phyloP scores from a whole-genome alignment of 768 basidiomycete species.

The Tephrocybe rancida region DNA sequence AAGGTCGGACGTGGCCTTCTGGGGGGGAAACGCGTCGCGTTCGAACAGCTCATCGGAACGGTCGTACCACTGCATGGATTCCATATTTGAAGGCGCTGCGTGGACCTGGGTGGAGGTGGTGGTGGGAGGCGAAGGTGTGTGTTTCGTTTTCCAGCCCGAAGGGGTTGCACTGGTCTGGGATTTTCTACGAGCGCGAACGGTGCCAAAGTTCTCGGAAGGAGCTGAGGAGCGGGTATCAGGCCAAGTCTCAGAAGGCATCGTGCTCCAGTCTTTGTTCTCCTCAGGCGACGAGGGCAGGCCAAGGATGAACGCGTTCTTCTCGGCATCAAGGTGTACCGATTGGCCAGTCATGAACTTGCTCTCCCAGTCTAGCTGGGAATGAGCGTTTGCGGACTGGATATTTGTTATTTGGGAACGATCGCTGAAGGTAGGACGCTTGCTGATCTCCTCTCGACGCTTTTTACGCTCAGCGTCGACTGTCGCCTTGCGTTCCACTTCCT shows the following conservation, averaged over 20 bases:
- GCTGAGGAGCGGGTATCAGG: background rate
- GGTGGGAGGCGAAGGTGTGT: constrained; percentile 9
- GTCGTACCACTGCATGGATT: background rate
- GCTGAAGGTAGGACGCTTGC: constrained; percentile 16
- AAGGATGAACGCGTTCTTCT: constrained; percentile 14
- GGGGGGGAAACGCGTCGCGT: background rate
- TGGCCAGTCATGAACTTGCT: constrained; percentile 10
- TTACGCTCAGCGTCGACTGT: constrained; percentile 41
- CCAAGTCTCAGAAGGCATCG: background rate
- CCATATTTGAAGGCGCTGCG: background rate
- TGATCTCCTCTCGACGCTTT: constrained; percentile 34
- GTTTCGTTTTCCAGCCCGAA: constrained; percentile 22
- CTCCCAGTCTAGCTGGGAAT: constrained; percentile 13
- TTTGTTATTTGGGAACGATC: constrained; percentile 14
- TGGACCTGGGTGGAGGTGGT: constrained; percentile 8
- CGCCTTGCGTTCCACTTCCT: constrained; percentile 51
- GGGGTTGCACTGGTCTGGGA: constrained; percentile 12
- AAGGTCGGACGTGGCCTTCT: constrained; percentile 6
- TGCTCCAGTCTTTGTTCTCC: constrained; percentile 6
- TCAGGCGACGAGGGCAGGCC: constrained; percentile 2
- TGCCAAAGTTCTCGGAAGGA: constrained; percentile 3
- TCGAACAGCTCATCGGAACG: constrained; percentile 1
- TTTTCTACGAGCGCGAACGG: constrained; percentile 12
- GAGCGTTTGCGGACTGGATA: background rate
- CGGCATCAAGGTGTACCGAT: constrained; percentile 15